Conservation (phyloP, 306 rosid species). For the Vachellia pachyceras region DNA sequence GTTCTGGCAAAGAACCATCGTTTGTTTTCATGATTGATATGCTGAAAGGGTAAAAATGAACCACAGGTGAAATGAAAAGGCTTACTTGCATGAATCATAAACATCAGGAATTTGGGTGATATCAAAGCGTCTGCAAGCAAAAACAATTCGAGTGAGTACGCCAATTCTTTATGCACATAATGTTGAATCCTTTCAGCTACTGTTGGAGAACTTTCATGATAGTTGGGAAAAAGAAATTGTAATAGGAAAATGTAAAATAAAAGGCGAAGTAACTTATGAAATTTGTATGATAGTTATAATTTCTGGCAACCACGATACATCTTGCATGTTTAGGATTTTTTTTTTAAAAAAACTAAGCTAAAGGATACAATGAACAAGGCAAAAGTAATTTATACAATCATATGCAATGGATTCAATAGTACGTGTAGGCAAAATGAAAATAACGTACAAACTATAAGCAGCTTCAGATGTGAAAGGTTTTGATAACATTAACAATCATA, state of each 20-base stretch:
- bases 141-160: constrained; percentile 32
- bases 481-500: constrained; percentile 23
- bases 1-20: constrained; percentile 21
- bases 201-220: constrained; percentile 16
- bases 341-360: not conserved
- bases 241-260: constrained; percentile 26
- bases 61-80: constrained; percentile 19
- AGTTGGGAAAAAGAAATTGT: constrained; percentile 14
- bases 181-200: constrained; percentile 15
- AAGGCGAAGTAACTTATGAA: not conserved
- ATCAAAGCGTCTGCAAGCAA: constrained; percentile 82
- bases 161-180: constrained; percentile 10
- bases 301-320: constrained; percentile 1
- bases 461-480: constrained; percentile 6
- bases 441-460: constrained; percentile 20
- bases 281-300: constrained; percentile 7
- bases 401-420: constrained; percentile 18
- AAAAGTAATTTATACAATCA: not conserved
- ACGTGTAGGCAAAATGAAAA: constrained; percentile 1
- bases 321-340: not conserved
- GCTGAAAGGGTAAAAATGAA: constrained; percentile 15
- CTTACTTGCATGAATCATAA: constrained; percentile 99
- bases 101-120: constrained; percentile 95
- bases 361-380: constrained; percentile 20
- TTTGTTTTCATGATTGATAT: constrained; percentile 9